phyloP scores from a whole-genome alignment of 805 yeast species.

The Saccharomycopsis babjevae region DNA sequence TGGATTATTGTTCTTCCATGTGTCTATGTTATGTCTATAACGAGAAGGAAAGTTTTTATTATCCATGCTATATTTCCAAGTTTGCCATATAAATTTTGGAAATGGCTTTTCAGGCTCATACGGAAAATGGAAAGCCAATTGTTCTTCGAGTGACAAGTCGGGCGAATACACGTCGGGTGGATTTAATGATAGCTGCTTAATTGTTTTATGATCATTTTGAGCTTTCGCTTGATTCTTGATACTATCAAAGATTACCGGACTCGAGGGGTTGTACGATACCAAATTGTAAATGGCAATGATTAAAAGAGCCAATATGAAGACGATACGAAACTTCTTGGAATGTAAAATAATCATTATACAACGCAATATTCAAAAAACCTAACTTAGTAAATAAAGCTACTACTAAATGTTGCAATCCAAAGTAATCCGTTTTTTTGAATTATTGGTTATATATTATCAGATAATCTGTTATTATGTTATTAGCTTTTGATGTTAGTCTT shows the following conservation, averaged over 20 bases:
- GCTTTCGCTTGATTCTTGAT: background rate
- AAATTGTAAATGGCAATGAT: background rate
- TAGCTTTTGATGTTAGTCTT: too few species aligned
- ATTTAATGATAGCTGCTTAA: background rate
- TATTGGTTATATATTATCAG: too few species aligned
- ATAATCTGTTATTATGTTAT: too few species aligned
- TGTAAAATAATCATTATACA: background rate
- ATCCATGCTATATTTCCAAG: slow-evolving; percentile 69
- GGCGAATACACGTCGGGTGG: background rate
- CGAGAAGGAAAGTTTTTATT: slow-evolving; percentile 47
- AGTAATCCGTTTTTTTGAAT: too few species aligned
- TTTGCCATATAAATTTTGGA: slow-evolving; percentile 85
- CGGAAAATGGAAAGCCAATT: slow-evolving; percentile 63
- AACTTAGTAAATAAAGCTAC: background rate
- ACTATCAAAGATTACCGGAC: background rate
- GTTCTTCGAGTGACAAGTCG: slow-evolving; percentile 34
- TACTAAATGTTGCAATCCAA: background rate
- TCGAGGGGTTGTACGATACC: background rate
- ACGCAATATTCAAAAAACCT: background rate
- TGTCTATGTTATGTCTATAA: slow-evolving; percentile 39
- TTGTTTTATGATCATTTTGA: background rate
- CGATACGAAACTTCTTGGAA: background rate
- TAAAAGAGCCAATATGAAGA: background rate
- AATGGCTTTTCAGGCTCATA: slow-evolving; percentile 55
- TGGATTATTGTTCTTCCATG: slow-evolving; percentile 58